phyloP scores from a whole-genome alignment of 2,329 filamentous ascomycete species.

The Aureobasidium sp. region DNA sequence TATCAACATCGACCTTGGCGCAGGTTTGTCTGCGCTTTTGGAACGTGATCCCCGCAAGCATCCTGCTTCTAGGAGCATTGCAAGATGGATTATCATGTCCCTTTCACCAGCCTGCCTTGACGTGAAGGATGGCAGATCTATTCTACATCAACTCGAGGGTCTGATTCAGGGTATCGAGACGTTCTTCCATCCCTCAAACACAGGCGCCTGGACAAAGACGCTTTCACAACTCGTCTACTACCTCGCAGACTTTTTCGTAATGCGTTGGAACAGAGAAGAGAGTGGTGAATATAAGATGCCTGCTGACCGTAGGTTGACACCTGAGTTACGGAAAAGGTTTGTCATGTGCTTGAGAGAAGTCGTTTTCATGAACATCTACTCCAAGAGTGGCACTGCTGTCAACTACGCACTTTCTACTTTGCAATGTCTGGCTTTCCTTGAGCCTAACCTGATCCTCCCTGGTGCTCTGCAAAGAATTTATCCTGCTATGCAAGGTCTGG shows the following conservation, averaged over 20 bases:
- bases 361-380: conserved; percentile 96
- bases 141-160: conserved; percentile 77
- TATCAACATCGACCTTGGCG: conserved; percentile 65
- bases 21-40: conserved; percentile 75
- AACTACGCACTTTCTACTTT: conserved; percentile 86
- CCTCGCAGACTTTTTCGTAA: conserved; percentile 90
- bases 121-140: conserved; percentile 55
- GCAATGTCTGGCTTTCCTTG: conserved; percentile 80
- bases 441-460: conserved; percentile 84
- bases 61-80: conserved; percentile 83
- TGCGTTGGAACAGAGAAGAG: conserved; percentile 92
- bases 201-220: conserved; percentile 82
- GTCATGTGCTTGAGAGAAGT: conserved; percentile 84
- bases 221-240: conserved; percentile 87
- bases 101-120: conserved; percentile 76
- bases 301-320: conserved; percentile 66
- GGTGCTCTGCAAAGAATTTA: conserved; percentile 94
- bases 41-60: conserved; percentile 93
- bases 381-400: conserved; percentile 86
- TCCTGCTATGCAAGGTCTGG: conserved; percentile 88
- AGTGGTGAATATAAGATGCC: conserved; percentile 87
- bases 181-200: conserved; percentile 97
- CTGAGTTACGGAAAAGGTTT: conserved; percentile 77
- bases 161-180: conserved; percentile 93
- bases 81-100: conserved; percentile 87